Evolutionary conservation across 2,329 filamentous ascomycete genomes (phyloP).

Genomic region (Neopestalotiopsis clavispora): DNA sequence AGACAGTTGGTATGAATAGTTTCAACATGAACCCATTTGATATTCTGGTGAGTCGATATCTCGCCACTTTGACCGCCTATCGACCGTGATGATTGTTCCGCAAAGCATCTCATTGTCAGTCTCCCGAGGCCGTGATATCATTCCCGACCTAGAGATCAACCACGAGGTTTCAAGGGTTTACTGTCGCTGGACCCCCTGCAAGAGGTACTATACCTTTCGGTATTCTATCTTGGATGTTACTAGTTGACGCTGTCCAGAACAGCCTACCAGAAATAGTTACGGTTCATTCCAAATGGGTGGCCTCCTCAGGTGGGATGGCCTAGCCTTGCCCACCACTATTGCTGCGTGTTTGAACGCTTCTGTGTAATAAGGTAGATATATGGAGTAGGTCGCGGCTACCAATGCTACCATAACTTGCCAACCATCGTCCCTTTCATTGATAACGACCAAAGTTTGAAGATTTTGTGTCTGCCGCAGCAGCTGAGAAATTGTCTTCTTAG

Average conservation of each 20-base stretch:
- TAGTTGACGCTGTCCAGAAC: background rate
- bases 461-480: background rate
- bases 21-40: background rate
- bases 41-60: background rate
- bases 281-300: background rate
- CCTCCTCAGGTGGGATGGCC: background rate
- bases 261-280: background rate
- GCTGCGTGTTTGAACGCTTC: background rate
- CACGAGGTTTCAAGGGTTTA: background rate
- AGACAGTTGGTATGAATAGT: background rate
- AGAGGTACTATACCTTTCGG: background rate
- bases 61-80: background rate
- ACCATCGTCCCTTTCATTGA: background rate
- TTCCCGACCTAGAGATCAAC: background rate
- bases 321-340: background rate
- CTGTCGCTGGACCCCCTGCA: background rate
- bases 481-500: no score
- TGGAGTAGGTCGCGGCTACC: background rate
- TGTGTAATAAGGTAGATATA: background rate
- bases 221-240: background rate
- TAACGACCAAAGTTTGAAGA: background rate
- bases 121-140: background rate
- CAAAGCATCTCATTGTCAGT: background rate
- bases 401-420: constrained; percentile 1
- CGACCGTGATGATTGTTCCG: background rate